Evolutionary conservation across 148 eudicot species (phyloP), one percentile per base, ranked within the genome.

Genomic region (Rhododendron molle): DNA sequence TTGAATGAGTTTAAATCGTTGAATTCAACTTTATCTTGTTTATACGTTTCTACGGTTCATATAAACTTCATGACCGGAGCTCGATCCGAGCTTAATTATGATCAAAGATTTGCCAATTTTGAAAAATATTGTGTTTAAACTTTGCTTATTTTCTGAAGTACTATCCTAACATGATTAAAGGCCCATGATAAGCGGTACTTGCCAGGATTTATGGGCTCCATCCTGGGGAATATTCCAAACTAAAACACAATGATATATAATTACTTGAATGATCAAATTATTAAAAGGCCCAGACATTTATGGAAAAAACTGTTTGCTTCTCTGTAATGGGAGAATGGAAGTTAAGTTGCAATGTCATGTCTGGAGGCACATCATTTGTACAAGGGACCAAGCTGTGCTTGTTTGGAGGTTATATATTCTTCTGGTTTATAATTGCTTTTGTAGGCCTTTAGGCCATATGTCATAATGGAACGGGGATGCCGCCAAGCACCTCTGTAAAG

Each of bases 161-260:
- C 44, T 5, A 43, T 76, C n/a, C 80, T 2, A 76, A 43, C n/a
- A 40, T 44, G 7, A 40, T n/a, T 44, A 13, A 50, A 7, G 23
- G 73, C 2, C 58, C 38, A 15, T 44, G 58, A 44, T 10, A 46
- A 46, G 20, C 4, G 20, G 15, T 44, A 43, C 21, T 20, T 2
- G n/a, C 77, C 78, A 46, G 21, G 36, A 83, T 47, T 8, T 76
- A 84, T 74, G 86, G 81, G 86, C 81, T 84, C 86, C 81, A 76
- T 84, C 62, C 65, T 5, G 34, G 36, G 8, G 43, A 80, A 74
- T 54, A 76, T n/a, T 50, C 47, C 26, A 49, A 72, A 11, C 46
- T 15, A 32, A 49, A 40, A 46, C 34, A 74, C 43, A 50, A 74
- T 14, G 72, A 36, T 54, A n/a, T n/a, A n/a, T n/a, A 54, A 54